phyloP scores from a whole-genome alignment of 441 rosid species.

The Pelargonium fulgidum region DNA sequence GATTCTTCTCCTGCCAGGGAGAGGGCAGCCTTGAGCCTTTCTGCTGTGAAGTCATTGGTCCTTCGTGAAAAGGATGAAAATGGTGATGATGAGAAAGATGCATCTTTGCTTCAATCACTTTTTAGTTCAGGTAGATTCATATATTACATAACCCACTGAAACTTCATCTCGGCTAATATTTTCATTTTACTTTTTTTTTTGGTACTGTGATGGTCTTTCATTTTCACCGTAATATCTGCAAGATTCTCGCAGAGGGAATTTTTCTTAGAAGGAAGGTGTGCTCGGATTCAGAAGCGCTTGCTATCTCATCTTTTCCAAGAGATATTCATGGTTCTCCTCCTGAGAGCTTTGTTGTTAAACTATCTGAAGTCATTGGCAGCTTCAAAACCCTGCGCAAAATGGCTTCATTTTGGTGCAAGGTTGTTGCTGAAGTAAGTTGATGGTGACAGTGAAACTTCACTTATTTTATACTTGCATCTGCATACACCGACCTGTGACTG shows the following conservation, averaged over 20 bases:
- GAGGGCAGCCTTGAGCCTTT: slow-evolving; percentile 73
- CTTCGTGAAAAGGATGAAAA: slow-evolving; percentile 90
- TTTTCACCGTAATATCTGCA: slow-evolving; percentile 55
- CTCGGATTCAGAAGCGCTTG: slow-evolving; percentile 39
- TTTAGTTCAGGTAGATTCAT: slow-evolving; percentile 61
- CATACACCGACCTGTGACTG: not conserved
- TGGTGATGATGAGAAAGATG: slow-evolving; percentile 49
- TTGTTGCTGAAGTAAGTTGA: slow-evolving; percentile 71
- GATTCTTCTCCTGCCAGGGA: slow-evolving; percentile 80
- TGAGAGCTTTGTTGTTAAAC: slow-evolving; percentile 60
- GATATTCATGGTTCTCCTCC: slow-evolving; percentile 90
- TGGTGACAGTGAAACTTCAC: slow-evolving; percentile 6
- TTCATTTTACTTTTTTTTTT: slow-evolving; percentile 15
- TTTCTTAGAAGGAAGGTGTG: slow-evolving; percentile 64
- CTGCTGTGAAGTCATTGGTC: slow-evolving; percentile 81
- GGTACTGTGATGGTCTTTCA: slow-evolving; percentile 49
- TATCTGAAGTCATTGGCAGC: slow-evolving; percentile 90
- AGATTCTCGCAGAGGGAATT: slow-evolving; percentile 69
- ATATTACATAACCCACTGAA: slow-evolving; percentile 9
- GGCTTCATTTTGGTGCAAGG: slow-evolving; percentile 79
- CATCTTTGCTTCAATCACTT: slow-evolving; percentile 38
- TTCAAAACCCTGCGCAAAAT: slow-evolving; percentile 61
- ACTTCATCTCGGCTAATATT: not conserved
- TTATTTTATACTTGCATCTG: slow-evolving; percentile 4
- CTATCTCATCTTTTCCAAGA: slow-evolving; percentile 42